Evolutionary conservation across 2,329 filamentous ascomycete genomes (phyloP), one percentile per base, ranked within the genome.

Genomic region (Fusarium multiceps): DNA sequence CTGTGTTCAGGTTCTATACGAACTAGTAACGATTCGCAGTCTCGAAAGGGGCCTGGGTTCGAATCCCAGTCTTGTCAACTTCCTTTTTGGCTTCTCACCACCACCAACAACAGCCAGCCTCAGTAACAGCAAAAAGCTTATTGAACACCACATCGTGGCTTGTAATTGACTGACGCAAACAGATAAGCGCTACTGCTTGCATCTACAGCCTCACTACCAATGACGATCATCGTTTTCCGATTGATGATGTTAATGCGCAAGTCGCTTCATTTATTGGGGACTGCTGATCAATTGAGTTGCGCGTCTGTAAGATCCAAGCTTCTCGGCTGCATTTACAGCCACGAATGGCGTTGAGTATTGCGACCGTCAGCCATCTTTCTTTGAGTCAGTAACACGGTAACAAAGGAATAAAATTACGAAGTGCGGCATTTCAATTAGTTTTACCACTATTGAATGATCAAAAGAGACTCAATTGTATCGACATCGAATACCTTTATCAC

Each of bases 11-110:
- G 61, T 64, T 64, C 50, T 5, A 64, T 50, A 12, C 2, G 59
- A 63, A 64, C 61, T 57, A 64, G 59, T 16, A 10, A 57, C 61
- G 61, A 63, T 63, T 64, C 61, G 61, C 61, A 64, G 61, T 64
- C 61, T 63, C 61, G 60, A 63, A 63, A 63, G 60, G 59, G 60
- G 60, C 60, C 60, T 63, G 60, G 60, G 61, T 64, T 64, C 61
- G 61, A 64, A 63, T 64, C 61, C 61, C 61, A 64, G 61, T 64
- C 59, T 64, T 64, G 59, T 64, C 61, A 64, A 11, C 9, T 37
- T 45, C 30, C 13, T 65, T 64, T 23, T 4, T 34, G 4, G 4
- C 42, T 8, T 11, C 6, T 37, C 10, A 13, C 32, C 18, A n/a
- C 34, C 18, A 28, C 1, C 28, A 28, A 28, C 27, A 37, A n/a